Percentiles rank a stretch among this genome's conserved stretches.
These are phyloP conservation scores for Carex parvula DNA, from an alignment of 176 grass and related monocot species.

Conservation along the genomic window DNA sequence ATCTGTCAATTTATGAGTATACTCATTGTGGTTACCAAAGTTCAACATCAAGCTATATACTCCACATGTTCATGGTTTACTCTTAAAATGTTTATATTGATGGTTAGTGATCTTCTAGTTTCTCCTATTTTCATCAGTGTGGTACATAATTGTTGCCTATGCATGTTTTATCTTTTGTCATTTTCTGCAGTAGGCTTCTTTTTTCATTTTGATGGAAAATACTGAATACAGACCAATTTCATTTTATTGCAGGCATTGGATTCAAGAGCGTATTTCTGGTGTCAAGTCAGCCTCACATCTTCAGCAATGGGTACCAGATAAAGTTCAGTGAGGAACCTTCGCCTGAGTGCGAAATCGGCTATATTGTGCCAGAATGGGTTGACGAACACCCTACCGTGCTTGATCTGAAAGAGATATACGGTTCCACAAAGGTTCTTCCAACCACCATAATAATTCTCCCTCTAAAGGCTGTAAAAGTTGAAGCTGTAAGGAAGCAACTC, in stretches of 20 bases:
- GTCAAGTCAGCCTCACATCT: conserved; percentile 60
- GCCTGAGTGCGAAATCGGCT: conserved; percentile 62
- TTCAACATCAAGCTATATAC: no score
- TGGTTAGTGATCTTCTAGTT: neutral
- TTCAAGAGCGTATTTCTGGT: conserved; percentile 79
- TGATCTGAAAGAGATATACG: conserved; percentile 51
- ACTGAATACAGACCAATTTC: neutral
- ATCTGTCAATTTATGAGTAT: neutral
- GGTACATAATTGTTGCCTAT: neutral
- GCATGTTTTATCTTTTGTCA: neutral
- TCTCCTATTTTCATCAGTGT: neutral
- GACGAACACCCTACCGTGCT: conserved; percentile 39
- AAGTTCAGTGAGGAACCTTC: conserved; percentile 63
- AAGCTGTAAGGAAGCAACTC: conserved; percentile 58
- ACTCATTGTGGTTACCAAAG: no score
- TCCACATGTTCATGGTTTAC: neutral
- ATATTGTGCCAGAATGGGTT: conserved; percentile 87
- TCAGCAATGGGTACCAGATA: conserved; percentile 86
- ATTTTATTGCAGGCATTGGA: conserved; percentile 55
- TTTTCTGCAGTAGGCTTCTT: neutral
- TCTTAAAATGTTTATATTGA: neutral
- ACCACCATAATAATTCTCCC: conserved; percentile 63
- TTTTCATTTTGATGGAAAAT: neutral
- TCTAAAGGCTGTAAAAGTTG: conserved; percentile 50
- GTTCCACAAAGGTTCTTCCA: conserved; percentile 43